Evolutionary conservation across 2,329 filamentous ascomycete species (phyloP).

Genomic region (Alternaria longipes): DNA sequence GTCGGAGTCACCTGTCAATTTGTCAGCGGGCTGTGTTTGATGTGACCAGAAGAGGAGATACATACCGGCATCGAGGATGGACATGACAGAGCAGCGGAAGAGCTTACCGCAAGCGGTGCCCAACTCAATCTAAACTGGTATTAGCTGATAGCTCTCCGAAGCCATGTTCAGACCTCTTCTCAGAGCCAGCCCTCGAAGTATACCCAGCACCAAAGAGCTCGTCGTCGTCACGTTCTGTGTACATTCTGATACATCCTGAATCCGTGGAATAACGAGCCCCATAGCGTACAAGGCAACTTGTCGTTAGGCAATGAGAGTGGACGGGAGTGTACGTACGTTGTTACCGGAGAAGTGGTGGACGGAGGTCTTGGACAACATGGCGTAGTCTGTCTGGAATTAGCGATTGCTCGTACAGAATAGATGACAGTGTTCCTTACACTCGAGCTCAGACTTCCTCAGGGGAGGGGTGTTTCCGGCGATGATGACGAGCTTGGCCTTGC

Average conservation of each 20-base stretch:
- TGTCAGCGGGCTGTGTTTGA: conserved; percentile 22
- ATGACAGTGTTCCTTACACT: conserved; percentile 70
- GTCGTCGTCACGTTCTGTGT: conserved; percentile 1
- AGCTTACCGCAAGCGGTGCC: conserved; percentile 99
- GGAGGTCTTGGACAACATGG: conserved; percentile 26
- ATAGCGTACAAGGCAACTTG: conserved; percentile 34
- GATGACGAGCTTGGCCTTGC: conserved; percentile 99
- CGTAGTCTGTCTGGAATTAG: conserved; percentile 17
- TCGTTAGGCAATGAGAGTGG: conserved; percentile 52
- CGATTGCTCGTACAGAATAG: not conserved
- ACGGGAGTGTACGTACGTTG: conserved; percentile 79
- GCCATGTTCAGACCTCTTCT: conserved; percentile 84
- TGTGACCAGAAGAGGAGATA: conserved; percentile 9
- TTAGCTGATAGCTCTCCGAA: conserved; percentile 87
- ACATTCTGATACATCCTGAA: conserved; percentile 9
- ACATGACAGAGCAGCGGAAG: conserved; percentile 97
- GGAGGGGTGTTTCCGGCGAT: conserved; percentile 96
- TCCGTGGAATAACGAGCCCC: not conserved
- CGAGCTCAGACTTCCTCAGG: conserved; percentile 96
- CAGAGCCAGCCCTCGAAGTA: conserved; percentile 71
- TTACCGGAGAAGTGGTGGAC: conserved; percentile 98
- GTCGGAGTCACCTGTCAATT: conserved; percentile 74
- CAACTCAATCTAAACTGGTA: conserved; percentile 84
- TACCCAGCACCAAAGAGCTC: conserved; percentile 19
- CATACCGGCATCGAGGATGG: conserved; percentile 87